These are phyloP conservation scores for Cercospora nicotianae DNA, from an alignment of 2,329 filamentous ascomycete species.

Conservation along the genomic window DNA sequence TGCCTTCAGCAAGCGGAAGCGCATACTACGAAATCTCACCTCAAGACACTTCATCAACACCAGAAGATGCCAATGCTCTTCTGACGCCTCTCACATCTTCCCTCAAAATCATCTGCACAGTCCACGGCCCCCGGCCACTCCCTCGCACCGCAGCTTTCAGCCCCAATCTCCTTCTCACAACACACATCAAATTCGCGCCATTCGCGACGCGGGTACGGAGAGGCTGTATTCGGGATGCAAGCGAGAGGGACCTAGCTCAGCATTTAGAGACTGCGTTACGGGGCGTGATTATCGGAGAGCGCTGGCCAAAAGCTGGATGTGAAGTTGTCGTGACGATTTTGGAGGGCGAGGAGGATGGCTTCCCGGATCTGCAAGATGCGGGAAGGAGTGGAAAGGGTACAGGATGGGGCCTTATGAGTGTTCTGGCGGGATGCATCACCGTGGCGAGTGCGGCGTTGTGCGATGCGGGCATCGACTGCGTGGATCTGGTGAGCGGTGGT, in stretches of 20 bases:
- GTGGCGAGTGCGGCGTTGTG: constrained; percentile 89
- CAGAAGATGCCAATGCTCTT: constrained; percentile 43
- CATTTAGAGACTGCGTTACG: constrained; percentile 89
- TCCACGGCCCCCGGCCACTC: constrained; percentile 88
- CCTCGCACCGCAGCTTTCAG: constrained; percentile 89
- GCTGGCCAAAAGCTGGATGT: constrained; percentile 98
- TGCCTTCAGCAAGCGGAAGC: constrained; percentile 89
- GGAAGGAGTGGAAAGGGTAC: constrained; percentile 44
- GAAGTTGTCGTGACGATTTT: constrained; percentile 91
- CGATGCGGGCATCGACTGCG: constrained; percentile 93
- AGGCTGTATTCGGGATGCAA: constrained; percentile 81
- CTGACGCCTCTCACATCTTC: constrained; percentile 61
- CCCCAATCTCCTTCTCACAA: constrained; percentile 85
- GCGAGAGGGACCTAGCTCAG: constrained; percentile 83
- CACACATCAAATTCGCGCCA: constrained; percentile 93
- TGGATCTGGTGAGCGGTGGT: constrained; percentile 85
- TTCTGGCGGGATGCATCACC: constrained; percentile 87
- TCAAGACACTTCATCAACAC: constrained; percentile 25
- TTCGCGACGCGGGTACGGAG: constrained; percentile 82
- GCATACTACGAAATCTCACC: constrained; percentile 72
- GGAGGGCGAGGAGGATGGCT: constrained; percentile 81
- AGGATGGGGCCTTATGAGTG: constrained; percentile 83
- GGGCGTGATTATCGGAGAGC: constrained; percentile 85
- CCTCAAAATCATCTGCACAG: constrained; percentile 87
- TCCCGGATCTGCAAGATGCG: too few species aligned